A percentile compares a stretch with the other conserved stretches of the same genome.
These are phyloP conservation scores for Boletus reticulatus DNA, from an alignment of 768 basidiomycete species.

Conservation along the genomic window DNA sequence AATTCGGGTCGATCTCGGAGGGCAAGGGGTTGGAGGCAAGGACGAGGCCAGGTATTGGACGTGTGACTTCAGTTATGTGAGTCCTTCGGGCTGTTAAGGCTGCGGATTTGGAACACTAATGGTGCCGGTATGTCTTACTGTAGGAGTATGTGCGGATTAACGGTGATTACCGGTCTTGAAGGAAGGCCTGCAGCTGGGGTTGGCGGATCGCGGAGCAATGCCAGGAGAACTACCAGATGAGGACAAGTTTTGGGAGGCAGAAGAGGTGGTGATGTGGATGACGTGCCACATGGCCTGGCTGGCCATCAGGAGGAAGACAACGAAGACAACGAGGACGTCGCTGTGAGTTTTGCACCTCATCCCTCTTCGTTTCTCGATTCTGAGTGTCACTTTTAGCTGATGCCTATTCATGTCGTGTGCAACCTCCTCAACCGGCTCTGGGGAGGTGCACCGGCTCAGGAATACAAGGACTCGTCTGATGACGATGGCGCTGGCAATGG, in stretches of 20 bases:
- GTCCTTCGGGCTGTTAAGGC: slow-evolving; percentile 31
- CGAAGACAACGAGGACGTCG: slow-evolving; percentile 40
- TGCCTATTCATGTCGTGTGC: slow-evolving; percentile 56
- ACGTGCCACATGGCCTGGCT: slow-evolving; percentile 13
- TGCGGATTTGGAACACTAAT: neutral
- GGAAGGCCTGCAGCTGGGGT: slow-evolving; percentile 3
- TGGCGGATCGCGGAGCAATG: slow-evolving; percentile 30
- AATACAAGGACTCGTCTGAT: slow-evolving; percentile 23
- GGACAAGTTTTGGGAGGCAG: slow-evolving; percentile 22
- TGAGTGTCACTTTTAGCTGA: slow-evolving; percentile 38
- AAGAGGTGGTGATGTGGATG: slow-evolving; percentile 26
- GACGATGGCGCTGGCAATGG: slow-evolving; percentile 7
- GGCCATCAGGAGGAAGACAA: slow-evolving; percentile 35
- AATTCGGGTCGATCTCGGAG: slow-evolving; percentile 76
- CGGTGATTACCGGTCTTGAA: slow-evolving; percentile 77
- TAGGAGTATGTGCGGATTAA: slow-evolving; percentile 97
- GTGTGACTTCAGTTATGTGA: slow-evolving; percentile 96
- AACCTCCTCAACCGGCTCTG: slow-evolving; percentile 62
- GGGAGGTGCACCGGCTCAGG: slow-evolving; percentile 34
- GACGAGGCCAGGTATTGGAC: slow-evolving; percentile 91
- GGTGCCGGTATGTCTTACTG: neutral
- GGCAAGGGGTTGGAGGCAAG: slow-evolving; percentile 47
- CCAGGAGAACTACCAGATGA: slow-evolving; percentile 48
- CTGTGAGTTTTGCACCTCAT: slow-evolving; percentile 36
- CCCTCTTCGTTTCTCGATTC: neutral